phyloP scores from a whole-genome alignment of 257 asterid genomes.

The Fraxinus excelsior region DNA sequence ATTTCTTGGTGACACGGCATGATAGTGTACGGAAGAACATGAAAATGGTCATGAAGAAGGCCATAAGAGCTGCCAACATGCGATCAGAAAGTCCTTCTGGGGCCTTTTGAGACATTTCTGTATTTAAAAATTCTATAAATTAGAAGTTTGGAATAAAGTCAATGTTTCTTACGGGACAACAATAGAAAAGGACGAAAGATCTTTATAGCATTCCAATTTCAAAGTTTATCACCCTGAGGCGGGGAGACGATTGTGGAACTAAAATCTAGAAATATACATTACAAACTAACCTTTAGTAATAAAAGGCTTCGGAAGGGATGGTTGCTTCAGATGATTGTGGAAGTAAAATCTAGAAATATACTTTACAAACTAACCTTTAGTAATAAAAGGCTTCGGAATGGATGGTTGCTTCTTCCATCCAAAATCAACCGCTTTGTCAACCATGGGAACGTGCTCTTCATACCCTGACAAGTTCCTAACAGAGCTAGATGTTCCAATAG shows the following conservation, averaged over 20 bases:
- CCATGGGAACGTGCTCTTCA: slow-evolving; percentile 12
- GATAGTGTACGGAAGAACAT: slow-evolving; percentile 59
- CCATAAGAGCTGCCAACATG: slow-evolving; percentile 60
- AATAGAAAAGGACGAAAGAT: no score
- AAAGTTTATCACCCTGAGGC: background rate
- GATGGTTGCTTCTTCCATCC: slow-evolving; percentile 12
- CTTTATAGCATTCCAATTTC: background rate
- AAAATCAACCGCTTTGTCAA: slow-evolving; percentile 18
- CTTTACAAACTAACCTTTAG: background rate
- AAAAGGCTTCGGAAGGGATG: background rate
- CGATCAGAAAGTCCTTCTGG: slow-evolving; percentile 60
- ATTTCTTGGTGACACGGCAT: slow-evolving; percentile 48
- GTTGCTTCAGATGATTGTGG: background rate
- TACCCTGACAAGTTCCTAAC: slow-evolving; percentile 5
- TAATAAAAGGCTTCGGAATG: background rate
- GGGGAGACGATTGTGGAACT: background rate
- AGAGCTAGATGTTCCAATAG: background rate
- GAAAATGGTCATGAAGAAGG: slow-evolving; percentile 68
- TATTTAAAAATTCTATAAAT: slow-evolving; percentile 4
- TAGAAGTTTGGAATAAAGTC: background rate
- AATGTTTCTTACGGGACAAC: background rate
- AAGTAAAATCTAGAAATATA: background rate
- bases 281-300: background rate
- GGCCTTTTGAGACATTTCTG: slow-evolving; percentile 58
- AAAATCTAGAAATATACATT: background rate